Evolutionary conservation across 2,329 filamentous ascomycete genomes (phyloP), one percentile per base, ranked within the genome.

Genomic region (Verticillium nonalfalfae): DNA sequence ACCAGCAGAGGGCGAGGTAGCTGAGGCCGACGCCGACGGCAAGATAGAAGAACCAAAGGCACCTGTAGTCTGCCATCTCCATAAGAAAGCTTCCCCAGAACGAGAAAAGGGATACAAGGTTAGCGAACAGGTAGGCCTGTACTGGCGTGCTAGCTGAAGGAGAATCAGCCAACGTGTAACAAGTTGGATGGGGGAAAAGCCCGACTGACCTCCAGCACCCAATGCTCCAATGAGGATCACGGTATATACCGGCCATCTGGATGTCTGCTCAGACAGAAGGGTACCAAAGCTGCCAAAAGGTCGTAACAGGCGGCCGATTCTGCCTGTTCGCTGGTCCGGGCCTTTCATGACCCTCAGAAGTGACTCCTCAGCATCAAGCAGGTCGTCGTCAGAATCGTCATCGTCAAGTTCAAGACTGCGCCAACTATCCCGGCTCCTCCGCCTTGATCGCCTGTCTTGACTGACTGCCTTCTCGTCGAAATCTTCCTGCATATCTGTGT

Each of bases 31-130:
- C 67, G 1, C 67, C 69, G 1, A 63, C 66, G 0, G 72, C 71
- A 0, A 74, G 66, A 3, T 69, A 70, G 3, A 72, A 31, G 66
- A 72, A 74, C 69, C 73, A 71, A 10, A 72, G 57, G 0, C 68
- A 69, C 72, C 70, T 74, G 33, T 73, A 73, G 3, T 68, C 56
- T 11, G 62, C 59, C 5, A 40, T 7, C 14, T 56, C 56, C 33
- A 34, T 61, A 15, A 66, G 57, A 9, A 64, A 60, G n/a, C 64
- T 60, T 1, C 61, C 63, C 3, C 64, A 61, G 0, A 68, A 55
- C 3, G 70, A 61, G 34, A 73, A 73, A 7, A 72, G 65, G 0
- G 64, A 63, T 0, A 72, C 56, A 9, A 68, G 66, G 34, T 72
- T 66, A 2, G 70, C 64, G 56, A 72, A 70, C 2, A 75, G 65